A percentile compares a stretch with the other conserved stretches of the same genome.
Evolutionary conservation across 2,329 filamentous ascomycete genomes (phyloP).

Genomic region (Aspergillus tubingensis): DNA sequence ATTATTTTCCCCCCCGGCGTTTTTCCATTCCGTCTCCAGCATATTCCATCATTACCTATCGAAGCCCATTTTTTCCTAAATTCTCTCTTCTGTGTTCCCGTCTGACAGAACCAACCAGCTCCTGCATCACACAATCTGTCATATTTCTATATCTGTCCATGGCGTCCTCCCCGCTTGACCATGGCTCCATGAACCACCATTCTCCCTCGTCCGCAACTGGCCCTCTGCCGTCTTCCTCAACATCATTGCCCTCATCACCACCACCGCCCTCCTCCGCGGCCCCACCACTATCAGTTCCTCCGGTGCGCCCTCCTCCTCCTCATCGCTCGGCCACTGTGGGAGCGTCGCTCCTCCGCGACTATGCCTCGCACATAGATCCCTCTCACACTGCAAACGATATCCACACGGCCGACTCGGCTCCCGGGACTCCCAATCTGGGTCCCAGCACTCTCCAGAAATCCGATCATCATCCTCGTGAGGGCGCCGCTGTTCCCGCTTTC

Average conservation of each 20-base stretch:
- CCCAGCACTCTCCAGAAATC: constrained; percentile 23
- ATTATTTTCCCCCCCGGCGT: background rate
- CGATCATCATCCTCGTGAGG: constrained; percentile 26
- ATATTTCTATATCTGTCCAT: constrained; percentile 15
- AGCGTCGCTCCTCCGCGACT: constrained; percentile 45
- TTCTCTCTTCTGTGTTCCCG: background rate
- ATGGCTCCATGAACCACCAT: constrained; percentile 21
- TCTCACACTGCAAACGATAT: constrained; percentile 42
- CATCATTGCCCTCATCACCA: constrained; percentile 21
- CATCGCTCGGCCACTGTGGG: constrained; percentile 33
- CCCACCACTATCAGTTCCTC: constrained; percentile 27
- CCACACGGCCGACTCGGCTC: constrained; percentile 23
- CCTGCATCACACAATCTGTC: background rate
- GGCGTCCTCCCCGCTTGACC: constrained; percentile 21
- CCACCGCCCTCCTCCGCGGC: constrained; percentile 27
- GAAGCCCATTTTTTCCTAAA: background rate
- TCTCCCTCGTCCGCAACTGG: constrained; percentile 19
- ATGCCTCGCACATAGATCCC: constrained; percentile 47
- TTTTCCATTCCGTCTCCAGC: constrained; percentile 2
- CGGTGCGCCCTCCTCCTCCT: constrained; percentile 23
- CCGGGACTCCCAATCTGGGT: constrained; percentile 22
- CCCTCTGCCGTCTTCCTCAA: constrained; percentile 5
- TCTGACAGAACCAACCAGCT: background rate
- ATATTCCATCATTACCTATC: background rate
- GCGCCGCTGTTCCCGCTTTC: constrained; percentile 27